A percentile compares a stretch with the other conserved stretches of the same genome.
These are phyloP conservation scores for Saccharomycopsis fermentans DNA, from an alignment of 805 yeast genomes.

Conservation along the genomic window DNA sequence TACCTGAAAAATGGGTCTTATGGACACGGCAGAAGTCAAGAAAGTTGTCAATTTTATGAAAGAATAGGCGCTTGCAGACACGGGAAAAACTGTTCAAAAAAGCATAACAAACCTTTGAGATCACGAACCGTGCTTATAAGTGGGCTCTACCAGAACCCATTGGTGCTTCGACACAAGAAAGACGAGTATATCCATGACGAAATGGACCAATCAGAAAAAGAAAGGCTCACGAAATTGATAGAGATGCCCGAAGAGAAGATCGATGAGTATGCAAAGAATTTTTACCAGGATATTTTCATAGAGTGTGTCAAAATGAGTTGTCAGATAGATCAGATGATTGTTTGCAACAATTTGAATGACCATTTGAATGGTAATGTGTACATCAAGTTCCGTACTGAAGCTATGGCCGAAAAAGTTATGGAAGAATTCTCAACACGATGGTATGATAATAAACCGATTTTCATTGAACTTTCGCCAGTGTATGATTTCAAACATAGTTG, in stretches of 20 bases:
- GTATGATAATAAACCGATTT: slow-evolving; percentile 72
- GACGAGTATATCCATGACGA: background rate
- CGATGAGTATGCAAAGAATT: slow-evolving; percentile 44
- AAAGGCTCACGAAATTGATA: slow-evolving; percentile 19
- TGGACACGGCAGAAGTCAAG: background rate
- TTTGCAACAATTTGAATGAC: slow-evolving; percentile 74
- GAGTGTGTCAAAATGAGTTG: slow-evolving; percentile 41
- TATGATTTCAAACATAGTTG: slow-evolving; percentile 57
- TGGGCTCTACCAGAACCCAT: slow-evolving; percentile 57
- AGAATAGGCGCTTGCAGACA: slow-evolving; percentile 92
- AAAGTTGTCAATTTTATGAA: slow-evolving; percentile 39
- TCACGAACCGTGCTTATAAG: slow-evolving; percentile 59
- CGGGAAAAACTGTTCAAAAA: slow-evolving; percentile 76
- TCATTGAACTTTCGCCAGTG: slow-evolving; percentile 72
- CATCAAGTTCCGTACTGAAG: slow-evolving; percentile 44
- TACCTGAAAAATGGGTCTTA: background rate
- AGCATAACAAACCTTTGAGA: slow-evolving; percentile 53
- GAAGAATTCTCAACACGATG: slow-evolving; percentile 64
- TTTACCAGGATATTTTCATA: slow-evolving; percentile 62
- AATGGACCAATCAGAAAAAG: slow-evolving; percentile 8
- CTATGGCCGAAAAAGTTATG: slow-evolving; percentile 51
- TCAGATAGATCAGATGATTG: slow-evolving; percentile 49
- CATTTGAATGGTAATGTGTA: slow-evolving; percentile 85
- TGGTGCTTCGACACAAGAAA: slow-evolving; percentile 22
- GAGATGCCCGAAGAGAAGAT: slow-evolving; percentile 24